Evolutionary conservation across 192 early-diverging fungal species (phyloP).

Genomic region (Backusella australiensis): DNA sequence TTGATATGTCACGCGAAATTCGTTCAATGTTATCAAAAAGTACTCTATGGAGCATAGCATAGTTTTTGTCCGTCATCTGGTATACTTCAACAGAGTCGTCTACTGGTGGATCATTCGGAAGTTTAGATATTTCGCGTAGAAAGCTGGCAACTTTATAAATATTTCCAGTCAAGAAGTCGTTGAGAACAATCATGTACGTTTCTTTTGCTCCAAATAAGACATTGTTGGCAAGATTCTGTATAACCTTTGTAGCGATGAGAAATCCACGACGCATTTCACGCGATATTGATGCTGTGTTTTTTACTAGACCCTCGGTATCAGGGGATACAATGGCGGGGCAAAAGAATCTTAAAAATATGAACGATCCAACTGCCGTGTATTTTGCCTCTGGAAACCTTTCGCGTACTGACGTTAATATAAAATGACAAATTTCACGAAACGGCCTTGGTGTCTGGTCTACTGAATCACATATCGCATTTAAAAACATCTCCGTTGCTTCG

Average conservation of each 20-base stretch:
- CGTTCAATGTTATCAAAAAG: constrained; percentile 63
- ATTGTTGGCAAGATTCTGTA: constrained; percentile 85
- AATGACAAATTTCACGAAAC: constrained; percentile 65
- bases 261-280: constrained; percentile 73
- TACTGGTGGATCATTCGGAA: background rate
- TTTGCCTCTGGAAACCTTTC: constrained; percentile 66
- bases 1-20: constrained; percentile 58
- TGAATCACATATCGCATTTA: constrained; percentile 68
- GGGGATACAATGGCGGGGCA: constrained; percentile 83
- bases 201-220: constrained; percentile 85
- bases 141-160: constrained; percentile 60
- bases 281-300: constrained; percentile 47
- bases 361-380: constrained; percentile 75
- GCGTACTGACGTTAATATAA: constrained; percentile 59
- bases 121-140: constrained; percentile 58
- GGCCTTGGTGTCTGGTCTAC: constrained; percentile 51
- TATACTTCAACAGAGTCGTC: background rate
- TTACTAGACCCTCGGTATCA: constrained; percentile 40
- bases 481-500: constrained; percentile 56
- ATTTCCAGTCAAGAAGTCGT: constrained; percentile 72
- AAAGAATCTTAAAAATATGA: constrained; percentile 83
- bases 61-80: constrained; percentile 19
- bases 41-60: constrained; percentile 47
- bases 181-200: constrained; percentile 74
- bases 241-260: constrained; percentile 78